Evolutionary conservation across 192 early-diverging fungal species (phyloP).

Genomic region (Backusella liffmaniae): DNA sequence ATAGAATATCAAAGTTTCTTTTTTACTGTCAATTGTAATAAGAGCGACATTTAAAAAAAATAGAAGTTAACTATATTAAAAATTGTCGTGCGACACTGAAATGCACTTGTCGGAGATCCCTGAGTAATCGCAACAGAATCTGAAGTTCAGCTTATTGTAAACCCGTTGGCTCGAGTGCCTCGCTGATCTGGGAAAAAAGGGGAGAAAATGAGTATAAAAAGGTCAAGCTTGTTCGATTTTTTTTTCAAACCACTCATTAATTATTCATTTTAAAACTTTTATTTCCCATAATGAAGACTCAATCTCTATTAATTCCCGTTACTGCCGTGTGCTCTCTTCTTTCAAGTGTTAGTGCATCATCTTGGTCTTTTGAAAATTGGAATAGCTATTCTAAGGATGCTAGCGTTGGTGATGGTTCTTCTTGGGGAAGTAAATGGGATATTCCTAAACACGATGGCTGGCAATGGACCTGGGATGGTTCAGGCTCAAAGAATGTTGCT

Average conservation of each 20-base stretch:
- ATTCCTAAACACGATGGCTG: conserved; percentile 6
- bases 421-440: conserved; percentile 1
- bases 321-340: not conserved
- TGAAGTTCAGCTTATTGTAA: not conserved
- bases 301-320: not conserved
- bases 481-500: not conserved
- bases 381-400: not conserved
- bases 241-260: not conserved
- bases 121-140: not conserved
- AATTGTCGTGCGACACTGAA: not conserved
- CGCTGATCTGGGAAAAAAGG: not conserved
- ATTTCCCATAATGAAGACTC: not conserved
- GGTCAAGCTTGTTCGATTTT: not conserved
- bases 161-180: not conserved
- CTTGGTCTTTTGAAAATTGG: conserved; percentile 16
- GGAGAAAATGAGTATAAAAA: not conserved
- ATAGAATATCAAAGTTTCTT: not conserved
- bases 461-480: conserved; percentile 5
- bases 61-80: not conserved
- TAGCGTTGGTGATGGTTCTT: not conserved
- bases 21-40: not conserved
- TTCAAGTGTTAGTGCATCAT: not conserved
- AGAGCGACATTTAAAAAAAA: not conserved
- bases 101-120: not conserved
- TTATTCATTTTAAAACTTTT: not conserved